These are phyloP conservation scores for Backusella morwellensis DNA, from an alignment of 192 early-diverging fungal genomes.

Conservation along the genomic window DNA sequence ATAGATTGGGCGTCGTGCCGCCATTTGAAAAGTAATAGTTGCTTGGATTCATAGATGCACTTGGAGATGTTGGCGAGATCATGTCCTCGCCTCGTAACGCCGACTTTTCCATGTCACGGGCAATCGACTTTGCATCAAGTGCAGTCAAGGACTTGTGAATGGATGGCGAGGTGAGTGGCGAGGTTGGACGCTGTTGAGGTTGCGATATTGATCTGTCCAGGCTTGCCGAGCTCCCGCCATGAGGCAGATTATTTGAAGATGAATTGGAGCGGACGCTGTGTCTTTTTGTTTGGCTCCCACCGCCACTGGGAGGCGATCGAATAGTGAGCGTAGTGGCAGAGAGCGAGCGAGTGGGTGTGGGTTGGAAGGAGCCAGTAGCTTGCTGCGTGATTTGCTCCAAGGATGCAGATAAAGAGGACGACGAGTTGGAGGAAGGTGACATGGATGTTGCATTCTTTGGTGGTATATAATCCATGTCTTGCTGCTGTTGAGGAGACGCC, in stretches of 20 bases:
- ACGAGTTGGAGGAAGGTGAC: slow-evolving; percentile 2
- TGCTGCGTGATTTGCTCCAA: slow-evolving; percentile 7
- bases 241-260: slow-evolving; percentile 10
- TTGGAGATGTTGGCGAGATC: slow-evolving; percentile 18
- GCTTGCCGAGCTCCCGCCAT: slow-evolving; percentile 7
- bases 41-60: slow-evolving; percentile 4
- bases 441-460: neutral
- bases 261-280: slow-evolving; percentile 28
- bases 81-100: slow-evolving; percentile 12
- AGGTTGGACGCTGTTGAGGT: slow-evolving; percentile 26
- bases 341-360: neutral
- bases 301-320: slow-evolving; percentile 27
- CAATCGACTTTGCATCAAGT: slow-evolving; percentile 45
- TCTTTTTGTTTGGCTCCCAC: slow-evolving; percentile 34
- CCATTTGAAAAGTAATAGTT: slow-evolving; percentile 8
- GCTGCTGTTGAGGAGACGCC: neutral
- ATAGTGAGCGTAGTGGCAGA: slow-evolving; percentile 15
- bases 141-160: slow-evolving; percentile 47
- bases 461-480: neutral
- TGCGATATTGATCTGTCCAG: slow-evolving; percentile 20
- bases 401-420: slow-evolving; percentile 10
- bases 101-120: slow-evolving; percentile 37
- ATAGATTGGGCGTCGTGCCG: neutral
- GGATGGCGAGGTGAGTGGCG: slow-evolving; percentile 30
- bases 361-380: neutral